phyloP scores from a whole-genome alignment of 805 yeast genomes.

The Yarrowia osloensis region DNA sequence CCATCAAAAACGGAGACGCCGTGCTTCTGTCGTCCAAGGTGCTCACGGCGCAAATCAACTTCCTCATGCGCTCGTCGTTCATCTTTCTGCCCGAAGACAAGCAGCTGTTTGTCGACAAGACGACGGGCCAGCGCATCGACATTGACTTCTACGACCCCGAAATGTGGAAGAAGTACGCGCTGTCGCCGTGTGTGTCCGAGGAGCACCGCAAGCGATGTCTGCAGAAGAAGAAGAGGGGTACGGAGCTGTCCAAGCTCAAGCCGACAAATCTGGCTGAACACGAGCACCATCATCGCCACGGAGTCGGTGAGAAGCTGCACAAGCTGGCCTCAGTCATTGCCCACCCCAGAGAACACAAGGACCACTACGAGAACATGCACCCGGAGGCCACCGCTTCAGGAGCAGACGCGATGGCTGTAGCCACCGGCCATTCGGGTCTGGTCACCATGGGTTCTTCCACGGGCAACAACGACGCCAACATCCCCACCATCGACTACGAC shows the following conservation, averaged over 20 bases:
- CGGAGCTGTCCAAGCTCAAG: neutral
- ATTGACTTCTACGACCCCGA: conserved; percentile 80
- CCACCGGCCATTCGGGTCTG: neutral
- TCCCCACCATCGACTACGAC: conserved; percentile 39
- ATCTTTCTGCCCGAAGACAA: conserved; percentile 77
- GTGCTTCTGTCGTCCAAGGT: conserved; percentile 73
- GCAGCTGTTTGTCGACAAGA: conserved; percentile 64
- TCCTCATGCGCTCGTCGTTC: conserved; percentile 84
- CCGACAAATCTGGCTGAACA: neutral
- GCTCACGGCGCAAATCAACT: conserved; percentile 77
- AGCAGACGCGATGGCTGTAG: conserved; percentile 13
- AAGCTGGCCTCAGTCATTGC: neutral
- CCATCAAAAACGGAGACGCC: conserved; percentile 77
- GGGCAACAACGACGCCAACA: conserved; percentile 22
- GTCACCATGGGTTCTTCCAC: conserved; percentile 3
- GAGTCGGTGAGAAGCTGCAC: neutral
- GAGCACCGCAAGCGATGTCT: conserved; percentile 32
- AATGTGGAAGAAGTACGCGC: conserved; percentile 72
- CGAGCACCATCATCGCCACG: conserved; percentile 21
- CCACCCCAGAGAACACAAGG: conserved; percentile 3
- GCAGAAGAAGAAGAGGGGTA: neutral
- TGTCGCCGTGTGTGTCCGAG: conserved; percentile 68
- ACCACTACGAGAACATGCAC: conserved; percentile 32
- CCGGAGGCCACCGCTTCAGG: neutral
- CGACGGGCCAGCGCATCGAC: conserved; percentile 38